Percentiles rank a stretch among this genome's conserved stretches.
Evolutionary conservation across 495 filamentous ascomycete species (phyloP).

Genomic region (Chaetomidium leptoderma): DNA sequence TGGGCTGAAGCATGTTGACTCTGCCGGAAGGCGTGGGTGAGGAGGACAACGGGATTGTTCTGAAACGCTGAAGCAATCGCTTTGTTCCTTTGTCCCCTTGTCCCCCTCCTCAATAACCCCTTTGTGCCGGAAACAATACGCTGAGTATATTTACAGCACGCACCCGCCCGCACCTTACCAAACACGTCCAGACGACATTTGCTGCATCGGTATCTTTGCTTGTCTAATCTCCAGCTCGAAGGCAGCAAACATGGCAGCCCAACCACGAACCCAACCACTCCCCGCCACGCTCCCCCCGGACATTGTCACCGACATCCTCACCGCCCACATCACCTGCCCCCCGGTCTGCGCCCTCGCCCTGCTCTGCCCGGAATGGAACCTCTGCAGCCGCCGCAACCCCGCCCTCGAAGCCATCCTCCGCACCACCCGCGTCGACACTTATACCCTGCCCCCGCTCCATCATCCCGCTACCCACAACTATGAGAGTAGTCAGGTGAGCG

Average conservation of each 20-base stretch:
- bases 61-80: not conserved
- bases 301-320: conserved; percentile 12
- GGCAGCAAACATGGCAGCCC: not conserved
- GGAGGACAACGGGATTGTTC: not conserved
- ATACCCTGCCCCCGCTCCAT: conserved; percentile 16
- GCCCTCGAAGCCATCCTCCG: conserved; percentile 8
- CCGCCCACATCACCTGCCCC: not conserved
- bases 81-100: not conserved
- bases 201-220: not conserved
- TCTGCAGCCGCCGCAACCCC: conserved; percentile 7
- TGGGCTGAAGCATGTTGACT: not conserved
- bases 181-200: too few species aligned
- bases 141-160: conserved; percentile 3
- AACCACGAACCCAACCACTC: not conserved
- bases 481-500: too few species aligned
- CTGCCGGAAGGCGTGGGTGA: too few species aligned
- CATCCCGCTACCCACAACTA: too few species aligned
- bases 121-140: not conserved
- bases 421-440: conserved; percentile 15
- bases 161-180: too few species aligned
- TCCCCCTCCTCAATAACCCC: not conserved
- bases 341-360: conserved; percentile 10
- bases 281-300: conserved; percentile 10
- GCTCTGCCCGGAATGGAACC: conserved; percentile 11
- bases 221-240: not conserved